A percentile compares a stretch with the other conserved stretches of the same genome.
phyloP scores from a whole-genome alignment of 2,329 filamentous ascomycete species.

The Drechslera avenae region DNA sequence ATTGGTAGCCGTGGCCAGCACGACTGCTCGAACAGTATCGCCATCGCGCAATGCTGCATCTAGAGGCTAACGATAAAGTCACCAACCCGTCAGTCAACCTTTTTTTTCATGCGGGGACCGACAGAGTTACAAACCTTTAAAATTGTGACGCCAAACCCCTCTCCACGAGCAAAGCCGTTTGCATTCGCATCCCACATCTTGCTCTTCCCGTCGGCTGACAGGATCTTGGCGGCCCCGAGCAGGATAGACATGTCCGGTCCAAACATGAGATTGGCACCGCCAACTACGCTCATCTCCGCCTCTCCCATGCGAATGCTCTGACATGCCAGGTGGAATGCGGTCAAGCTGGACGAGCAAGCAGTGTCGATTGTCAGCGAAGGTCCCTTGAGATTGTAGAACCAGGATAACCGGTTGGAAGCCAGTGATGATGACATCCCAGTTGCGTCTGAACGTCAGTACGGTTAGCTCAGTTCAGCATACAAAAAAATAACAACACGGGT shows the following conservation, averaged over 20 bases:
- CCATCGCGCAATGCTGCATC: constrained; percentile 30
- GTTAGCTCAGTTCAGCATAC: too few species aligned
- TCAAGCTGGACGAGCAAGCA: constrained; percentile 25
- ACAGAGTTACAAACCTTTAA: constrained; percentile 31
- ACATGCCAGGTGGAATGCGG: constrained; percentile 23
- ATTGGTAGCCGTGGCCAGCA: constrained; percentile 43
- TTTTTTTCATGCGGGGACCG: too few species aligned
- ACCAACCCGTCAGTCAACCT: neutral
- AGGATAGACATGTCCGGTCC: constrained; percentile 17
- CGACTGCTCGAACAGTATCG: constrained; percentile 35
- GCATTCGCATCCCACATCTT: constrained; percentile 38
- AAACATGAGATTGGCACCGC: constrained; percentile 46
- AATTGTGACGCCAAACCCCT: constrained; percentile 35
- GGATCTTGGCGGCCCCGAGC: constrained; percentile 6
- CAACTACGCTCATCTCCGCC: constrained; percentile 42
- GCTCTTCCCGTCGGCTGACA: constrained; percentile 28
- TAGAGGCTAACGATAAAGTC: constrained; percentile 15
- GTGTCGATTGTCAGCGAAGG: constrained; percentile 27
- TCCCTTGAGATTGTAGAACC: constrained; percentile 24
- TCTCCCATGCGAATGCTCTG: constrained; percentile 33
- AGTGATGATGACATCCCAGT: constrained; percentile 9
- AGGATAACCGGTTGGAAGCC: constrained; percentile 19
- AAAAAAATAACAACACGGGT: too few species aligned
- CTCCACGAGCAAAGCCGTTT: constrained; percentile 36
- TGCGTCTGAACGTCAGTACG: neutral